Percentiles rank a stretch among this genome's conserved stretches.
phyloP scores from a whole-genome alignment of 495 filamentous ascomycete species.

The Aspergillus nanangensis region DNA sequence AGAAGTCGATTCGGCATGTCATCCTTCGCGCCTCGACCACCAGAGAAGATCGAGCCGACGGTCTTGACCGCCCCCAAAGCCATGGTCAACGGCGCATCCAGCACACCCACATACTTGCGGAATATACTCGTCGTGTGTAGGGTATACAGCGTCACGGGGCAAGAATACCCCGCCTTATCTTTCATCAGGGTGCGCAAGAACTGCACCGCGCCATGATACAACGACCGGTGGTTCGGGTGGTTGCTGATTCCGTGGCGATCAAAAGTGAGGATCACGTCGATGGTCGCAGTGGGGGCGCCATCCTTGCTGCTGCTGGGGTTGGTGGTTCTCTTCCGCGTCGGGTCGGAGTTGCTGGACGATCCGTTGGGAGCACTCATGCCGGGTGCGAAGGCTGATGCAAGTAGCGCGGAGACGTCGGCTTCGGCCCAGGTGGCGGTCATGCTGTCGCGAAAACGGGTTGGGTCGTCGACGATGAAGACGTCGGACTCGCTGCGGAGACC shows the following conservation, averaged over 20 bases:
- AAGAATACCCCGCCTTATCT: constrained; percentile 58
- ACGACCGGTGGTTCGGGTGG: constrained; percentile 87
- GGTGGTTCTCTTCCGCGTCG: constrained; percentile 9
- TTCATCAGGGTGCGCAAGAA: constrained; percentile 64
- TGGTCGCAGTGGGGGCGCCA: constrained; percentile 50
- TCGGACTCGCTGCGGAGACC: constrained; percentile 70
- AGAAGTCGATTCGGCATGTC: constrained; percentile 51
- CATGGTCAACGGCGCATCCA: constrained; percentile 70
- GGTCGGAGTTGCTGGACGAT: constrained; percentile 11
- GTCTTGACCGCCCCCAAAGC: constrained; percentile 34
- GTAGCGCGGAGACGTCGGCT: constrained; percentile 60
- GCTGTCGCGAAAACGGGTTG: constrained; percentile 73
- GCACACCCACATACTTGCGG: constrained; percentile 74
- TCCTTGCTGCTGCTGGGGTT: constrained; percentile 17
- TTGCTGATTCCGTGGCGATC: constrained; percentile 72
- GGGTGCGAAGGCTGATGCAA: constrained; percentile 66
- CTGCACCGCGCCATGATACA: constrained; percentile 73
- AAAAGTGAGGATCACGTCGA: constrained; percentile 86
- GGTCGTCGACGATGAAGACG: constrained; percentile 77
- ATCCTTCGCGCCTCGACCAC: constrained; percentile 23
- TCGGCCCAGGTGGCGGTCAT: constrained; percentile 74
- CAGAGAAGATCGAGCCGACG: constrained; percentile 27
- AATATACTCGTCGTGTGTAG: constrained; percentile 62
- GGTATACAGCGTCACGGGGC: constrained; percentile 79
- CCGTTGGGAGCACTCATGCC: constrained; percentile 26